phyloP scores from a whole-genome alignment of 352 stramenopile genomes.

The Phytophthora hybrid region DNA sequence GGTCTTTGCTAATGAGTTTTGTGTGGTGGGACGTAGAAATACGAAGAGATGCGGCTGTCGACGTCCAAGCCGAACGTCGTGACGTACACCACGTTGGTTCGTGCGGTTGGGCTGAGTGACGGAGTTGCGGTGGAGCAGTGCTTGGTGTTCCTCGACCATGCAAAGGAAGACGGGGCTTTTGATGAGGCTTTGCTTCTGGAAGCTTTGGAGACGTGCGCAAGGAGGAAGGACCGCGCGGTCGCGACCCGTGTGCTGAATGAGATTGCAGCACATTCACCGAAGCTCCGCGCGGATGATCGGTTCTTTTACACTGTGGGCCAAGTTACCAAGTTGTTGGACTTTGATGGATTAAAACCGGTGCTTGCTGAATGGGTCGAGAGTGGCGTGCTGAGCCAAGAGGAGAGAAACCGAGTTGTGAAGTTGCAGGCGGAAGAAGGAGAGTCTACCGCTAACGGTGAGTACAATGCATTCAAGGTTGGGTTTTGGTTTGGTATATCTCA shows the following conservation, averaged over 20 bases:
- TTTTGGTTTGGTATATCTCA: not conserved
- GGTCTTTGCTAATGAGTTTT: constrained; percentile 2
- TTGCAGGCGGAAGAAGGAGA: constrained; percentile 26
- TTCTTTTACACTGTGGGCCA: constrained; percentile 56
- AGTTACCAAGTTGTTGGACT: constrained; percentile 41
- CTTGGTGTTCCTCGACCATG: constrained; percentile 56
- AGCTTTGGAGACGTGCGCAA: constrained; percentile 62
- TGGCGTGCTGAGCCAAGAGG: constrained; percentile 45
- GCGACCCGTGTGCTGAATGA: constrained; percentile 49
- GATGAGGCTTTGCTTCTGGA: constrained; percentile 73
- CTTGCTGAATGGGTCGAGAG: constrained; percentile 50
- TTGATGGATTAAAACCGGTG: constrained; percentile 37
- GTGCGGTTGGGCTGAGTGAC: constrained; percentile 54
- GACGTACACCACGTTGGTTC: constrained; percentile 78
- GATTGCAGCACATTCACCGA: constrained; percentile 40
- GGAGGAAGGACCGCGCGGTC: constrained; percentile 44
- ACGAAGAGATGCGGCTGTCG: constrained; percentile 69
- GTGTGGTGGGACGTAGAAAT: constrained; percentile 43
- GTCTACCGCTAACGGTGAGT: constrained; percentile 26
- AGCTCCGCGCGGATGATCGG: constrained; percentile 54
- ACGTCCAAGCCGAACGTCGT: constrained; percentile 77
- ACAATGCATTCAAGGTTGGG: not conserved
- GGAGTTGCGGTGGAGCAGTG: constrained; percentile 46
- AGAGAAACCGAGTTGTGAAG: constrained; percentile 35
- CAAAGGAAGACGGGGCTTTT: constrained; percentile 58